Conservation (phyloP, 1,284 basidiomycete species). For the Entoloma clypeatum region DNA sequence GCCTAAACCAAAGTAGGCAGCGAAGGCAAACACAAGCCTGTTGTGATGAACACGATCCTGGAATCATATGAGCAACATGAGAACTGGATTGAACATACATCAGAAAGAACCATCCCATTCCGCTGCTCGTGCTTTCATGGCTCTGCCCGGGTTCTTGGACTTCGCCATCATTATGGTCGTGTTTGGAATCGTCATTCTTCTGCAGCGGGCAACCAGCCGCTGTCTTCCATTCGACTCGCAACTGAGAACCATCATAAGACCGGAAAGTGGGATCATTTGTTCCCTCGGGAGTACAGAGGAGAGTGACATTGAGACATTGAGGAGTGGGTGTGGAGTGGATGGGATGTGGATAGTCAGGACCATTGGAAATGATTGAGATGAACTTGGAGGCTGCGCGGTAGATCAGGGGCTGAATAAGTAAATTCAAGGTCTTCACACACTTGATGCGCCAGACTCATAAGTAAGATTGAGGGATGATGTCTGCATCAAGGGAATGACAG, state of each 20-base stretch:
- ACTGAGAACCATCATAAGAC: constrained; percentile 55
- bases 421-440: constrained; percentile 37
- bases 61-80: constrained; percentile 1
- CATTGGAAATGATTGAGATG: constrained; percentile 57
- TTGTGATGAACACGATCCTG: constrained; percentile 7
- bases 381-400: constrained; percentile 44
- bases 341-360: constrained; percentile 54
- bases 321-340: constrained; percentile 35
- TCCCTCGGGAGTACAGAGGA: constrained; percentile 49
- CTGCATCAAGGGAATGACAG: constrained; percentile 64
- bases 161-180: constrained; percentile 34
- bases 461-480: constrained; percentile 39
- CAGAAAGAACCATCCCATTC: constrained; percentile 80
- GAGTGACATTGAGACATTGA: constrained; percentile 58
- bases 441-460: constrained; percentile 35
- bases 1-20: constrained; percentile 68
- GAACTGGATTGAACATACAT: constrained; percentile 47
- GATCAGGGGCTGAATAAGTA: constrained; percentile 12
- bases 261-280: constrained; percentile 47
- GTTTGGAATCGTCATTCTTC: constrained; percentile 28
- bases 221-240: constrained; percentile 57
- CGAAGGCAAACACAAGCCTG: constrained; percentile 64
- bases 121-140: constrained; percentile 53
- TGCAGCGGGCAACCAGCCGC: constrained; percentile 49
- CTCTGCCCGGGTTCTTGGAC: constrained; percentile 28